Conservation (phyloP, 371 early-diverging fungal genomes). For the Lichtheimia corymbifera region DNA sequence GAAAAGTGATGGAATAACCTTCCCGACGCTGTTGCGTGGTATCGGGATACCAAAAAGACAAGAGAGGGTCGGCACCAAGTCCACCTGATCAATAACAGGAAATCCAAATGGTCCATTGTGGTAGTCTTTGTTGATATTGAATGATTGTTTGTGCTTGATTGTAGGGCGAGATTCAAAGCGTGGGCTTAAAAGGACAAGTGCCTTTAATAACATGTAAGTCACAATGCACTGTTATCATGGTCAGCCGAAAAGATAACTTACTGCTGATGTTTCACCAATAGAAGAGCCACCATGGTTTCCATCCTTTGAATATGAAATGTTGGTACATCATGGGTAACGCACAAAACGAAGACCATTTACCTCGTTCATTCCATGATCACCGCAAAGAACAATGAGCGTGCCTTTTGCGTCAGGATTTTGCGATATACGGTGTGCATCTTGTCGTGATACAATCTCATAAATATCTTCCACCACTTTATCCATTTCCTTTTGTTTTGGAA, state of each 20-base stretch:
- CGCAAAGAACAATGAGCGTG: slow-evolving; percentile 91
- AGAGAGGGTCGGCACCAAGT: slow-evolving; percentile 88
- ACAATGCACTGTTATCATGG: neutral
- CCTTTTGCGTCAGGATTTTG: slow-evolving; percentile 46
- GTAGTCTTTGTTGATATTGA: neutral
- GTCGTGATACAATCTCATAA: slow-evolving; percentile 45
- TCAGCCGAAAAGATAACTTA: slow-evolving; percentile 23
- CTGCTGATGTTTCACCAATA: slow-evolving; percentile 61
- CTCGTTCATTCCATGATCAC: slow-evolving; percentile 99
- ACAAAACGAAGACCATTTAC: slow-evolving; percentile 53
- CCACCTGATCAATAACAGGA: slow-evolving; percentile 77
- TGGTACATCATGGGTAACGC: neutral
- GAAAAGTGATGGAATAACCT: slow-evolving; percentile 71
- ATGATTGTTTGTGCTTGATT: slow-evolving; percentile 14
- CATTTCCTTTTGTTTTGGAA: slow-evolving; percentile 81
- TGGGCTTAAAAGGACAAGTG: slow-evolving; percentile 53
- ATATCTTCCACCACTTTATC: slow-evolving; percentile 64
- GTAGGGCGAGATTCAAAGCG: slow-evolving; percentile 33
- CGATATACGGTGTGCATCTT: slow-evolving; percentile 44
- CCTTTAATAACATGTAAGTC: slow-evolving; percentile 22
- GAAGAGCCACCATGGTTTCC: slow-evolving; percentile 74
- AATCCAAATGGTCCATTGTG: slow-evolving; percentile 13
- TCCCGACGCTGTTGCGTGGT: slow-evolving; percentile 90
- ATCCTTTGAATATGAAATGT: slow-evolving; percentile 26
- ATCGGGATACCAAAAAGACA: slow-evolving; percentile 83